These are phyloP conservation scores for Clitopilus hobsonii DNA, from an alignment of 768 basidiomycete genomes.

Conservation along the genomic window DNA sequence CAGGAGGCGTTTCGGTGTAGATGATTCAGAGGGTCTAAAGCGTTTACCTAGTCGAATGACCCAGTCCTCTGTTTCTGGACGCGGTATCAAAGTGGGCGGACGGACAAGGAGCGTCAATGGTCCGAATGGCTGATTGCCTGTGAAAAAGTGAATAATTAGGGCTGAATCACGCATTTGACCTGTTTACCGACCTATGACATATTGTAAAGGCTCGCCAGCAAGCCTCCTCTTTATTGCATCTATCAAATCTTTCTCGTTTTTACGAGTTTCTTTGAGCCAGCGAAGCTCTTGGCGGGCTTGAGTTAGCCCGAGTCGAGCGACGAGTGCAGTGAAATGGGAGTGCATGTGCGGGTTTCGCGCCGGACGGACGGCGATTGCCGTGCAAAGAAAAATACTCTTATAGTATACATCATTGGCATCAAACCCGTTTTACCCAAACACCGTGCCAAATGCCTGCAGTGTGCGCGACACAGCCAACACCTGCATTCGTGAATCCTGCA, in stretches of 20 bases:
- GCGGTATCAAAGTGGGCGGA: slow-evolving; percentile 86
- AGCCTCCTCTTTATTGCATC: slow-evolving; percentile 57
- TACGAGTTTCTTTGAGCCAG: slow-evolving; percentile 36
- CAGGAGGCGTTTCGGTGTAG: slow-evolving; percentile 44
- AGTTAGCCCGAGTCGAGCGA: slow-evolving; percentile 22
- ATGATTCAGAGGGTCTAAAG: slow-evolving; percentile 27
- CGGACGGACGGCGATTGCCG: slow-evolving; percentile 12
- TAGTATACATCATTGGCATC: not conserved
- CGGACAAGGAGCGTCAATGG: slow-evolving; percentile 69
- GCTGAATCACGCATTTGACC: slow-evolving; percentile 7
- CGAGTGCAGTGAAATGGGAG: slow-evolving; percentile 9
- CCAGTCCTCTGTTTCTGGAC: slow-evolving; percentile 93
- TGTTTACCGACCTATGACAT: slow-evolving; percentile 69
- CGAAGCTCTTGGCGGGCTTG: slow-evolving; percentile 36
- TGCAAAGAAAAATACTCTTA: slow-evolving; percentile 1
- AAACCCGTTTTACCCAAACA: slow-evolving; percentile 12
- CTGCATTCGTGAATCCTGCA: slow-evolving; percentile 35
- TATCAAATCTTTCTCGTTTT: slow-evolving; percentile 19
- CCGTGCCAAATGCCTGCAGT: slow-evolving; percentile 28
- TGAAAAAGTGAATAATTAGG: slow-evolving; percentile 10
- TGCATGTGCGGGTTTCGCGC: not conserved
- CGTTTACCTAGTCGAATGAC: slow-evolving; percentile 51
- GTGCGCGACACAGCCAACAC: slow-evolving; percentile 18
- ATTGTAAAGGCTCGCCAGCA: slow-evolving; percentile 80
- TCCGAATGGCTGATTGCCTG: slow-evolving; percentile 87